These are phyloP conservation scores for Verbascum thapsus DNA, from an alignment of 257 asterid species.

Conservation along the genomic window DNA sequence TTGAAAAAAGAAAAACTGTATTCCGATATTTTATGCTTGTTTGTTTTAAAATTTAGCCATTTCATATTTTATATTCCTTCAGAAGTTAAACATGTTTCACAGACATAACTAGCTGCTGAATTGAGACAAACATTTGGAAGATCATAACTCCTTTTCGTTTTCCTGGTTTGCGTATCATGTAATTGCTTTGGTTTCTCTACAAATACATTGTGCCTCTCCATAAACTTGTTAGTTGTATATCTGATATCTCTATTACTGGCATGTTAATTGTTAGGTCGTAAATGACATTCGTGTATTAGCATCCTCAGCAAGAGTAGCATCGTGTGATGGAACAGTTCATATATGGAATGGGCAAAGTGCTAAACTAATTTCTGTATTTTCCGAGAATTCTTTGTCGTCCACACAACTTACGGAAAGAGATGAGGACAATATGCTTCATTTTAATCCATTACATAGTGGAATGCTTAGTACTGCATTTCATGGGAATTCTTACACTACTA, in stretches of 20 bases:
- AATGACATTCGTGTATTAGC: slow-evolving; percentile 77
- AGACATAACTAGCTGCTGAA: neutral
- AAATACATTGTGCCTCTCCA: slow-evolving; percentile 14
- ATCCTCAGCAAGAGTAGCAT: slow-evolving; percentile 89
- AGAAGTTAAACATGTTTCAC: slow-evolving; percentile 2
- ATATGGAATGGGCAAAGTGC: slow-evolving; percentile 96
- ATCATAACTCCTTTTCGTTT: neutral
- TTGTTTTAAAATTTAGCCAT: slow-evolving; percentile 13
- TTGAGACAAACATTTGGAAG: neutral
- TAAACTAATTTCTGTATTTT: slow-evolving; percentile 64
- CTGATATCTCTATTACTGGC: slow-evolving; percentile 25
- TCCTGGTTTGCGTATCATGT: slow-evolving; percentile 21
- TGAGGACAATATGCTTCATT: slow-evolving; percentile 74
- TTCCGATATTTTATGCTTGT: neutral
- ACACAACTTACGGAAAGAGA: slow-evolving; percentile 56
- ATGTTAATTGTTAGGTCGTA: slow-evolving; percentile 61
- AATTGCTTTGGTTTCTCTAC: slow-evolving; percentile 10
- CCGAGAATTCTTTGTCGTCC: slow-evolving; percentile 67
- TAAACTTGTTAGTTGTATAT: slow-evolving; percentile 8
- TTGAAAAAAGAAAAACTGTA: neutral
- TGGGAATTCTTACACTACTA: slow-evolving; percentile 81
- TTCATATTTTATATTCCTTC: slow-evolving; percentile 1
- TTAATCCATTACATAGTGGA: slow-evolving; percentile 76
- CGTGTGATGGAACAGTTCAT: slow-evolving; percentile 97
- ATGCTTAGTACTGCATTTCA: slow-evolving; percentile 76